Conservation (phyloP, 257 asterid species). For the Osmanthus fragrans region DNA sequence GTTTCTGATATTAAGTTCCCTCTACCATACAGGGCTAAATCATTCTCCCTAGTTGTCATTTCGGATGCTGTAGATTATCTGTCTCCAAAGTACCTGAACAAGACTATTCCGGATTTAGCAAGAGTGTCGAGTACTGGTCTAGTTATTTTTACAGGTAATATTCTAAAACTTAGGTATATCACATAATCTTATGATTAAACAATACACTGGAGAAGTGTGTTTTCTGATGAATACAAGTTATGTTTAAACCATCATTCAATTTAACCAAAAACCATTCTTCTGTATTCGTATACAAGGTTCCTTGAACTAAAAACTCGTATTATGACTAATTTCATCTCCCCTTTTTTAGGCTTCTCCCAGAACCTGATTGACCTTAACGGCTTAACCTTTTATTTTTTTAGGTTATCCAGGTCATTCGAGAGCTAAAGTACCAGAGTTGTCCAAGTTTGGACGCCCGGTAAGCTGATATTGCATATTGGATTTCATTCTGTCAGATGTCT, state of each 20-base stretch:
- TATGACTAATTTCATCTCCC: background rate
- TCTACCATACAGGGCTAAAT: constrained; percentile 74
- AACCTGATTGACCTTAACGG: background rate
- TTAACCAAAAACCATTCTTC: background rate
- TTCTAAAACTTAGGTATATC: background rate
- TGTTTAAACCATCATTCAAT: background rate
- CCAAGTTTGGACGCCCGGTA: constrained; percentile 92
- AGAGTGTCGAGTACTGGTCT: constrained; percentile 82
- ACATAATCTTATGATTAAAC: background rate
- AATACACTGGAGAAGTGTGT: background rate
- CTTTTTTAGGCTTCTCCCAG: background rate
- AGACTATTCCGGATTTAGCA: constrained; percentile 81
- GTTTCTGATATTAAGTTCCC: constrained; percentile 85
- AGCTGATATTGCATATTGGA: constrained; percentile 22
- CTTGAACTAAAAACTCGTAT: background rate
- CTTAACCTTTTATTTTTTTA: constrained; percentile 14
- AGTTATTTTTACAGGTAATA: constrained; percentile 70
- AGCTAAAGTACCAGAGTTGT: constrained; percentile 61
- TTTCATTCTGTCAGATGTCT: background rate
- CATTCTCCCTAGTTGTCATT: constrained; percentile 81
- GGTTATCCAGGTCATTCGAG: constrained; percentile 72
- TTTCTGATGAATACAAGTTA: background rate
- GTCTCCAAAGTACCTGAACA: constrained; percentile 84
- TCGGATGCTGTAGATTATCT: constrained; percentile 83
- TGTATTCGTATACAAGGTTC: background rate